Conservation (phyloP, 78 protist genomes). For the Goniomonas avonlea region DNA sequence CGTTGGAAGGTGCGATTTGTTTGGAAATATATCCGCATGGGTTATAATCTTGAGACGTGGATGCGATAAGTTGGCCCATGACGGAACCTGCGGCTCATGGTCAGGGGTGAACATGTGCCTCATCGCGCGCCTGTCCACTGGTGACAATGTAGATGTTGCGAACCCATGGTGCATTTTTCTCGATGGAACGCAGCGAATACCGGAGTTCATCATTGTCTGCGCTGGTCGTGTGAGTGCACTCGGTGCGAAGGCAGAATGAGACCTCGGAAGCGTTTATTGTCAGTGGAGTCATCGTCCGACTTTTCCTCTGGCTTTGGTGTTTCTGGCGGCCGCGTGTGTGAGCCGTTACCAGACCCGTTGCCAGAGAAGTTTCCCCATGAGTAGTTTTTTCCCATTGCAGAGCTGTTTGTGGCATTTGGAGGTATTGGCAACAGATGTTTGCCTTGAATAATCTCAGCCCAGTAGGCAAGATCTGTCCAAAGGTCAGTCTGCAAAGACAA, state of each 20-base stretch:
- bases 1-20: constrained; percentile 81
- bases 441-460: not conserved
- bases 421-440: not conserved
- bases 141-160: constrained; percentile 81
- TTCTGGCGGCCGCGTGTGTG: too few relatives aligned
- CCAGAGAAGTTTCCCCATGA: too few relatives aligned
- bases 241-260: constrained; percentile 1
- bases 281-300: not conserved
- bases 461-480: too few relatives aligned
- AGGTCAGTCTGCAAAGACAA: too few relatives aligned
- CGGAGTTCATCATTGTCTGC: constrained; percentile 85
- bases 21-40: constrained; percentile 64
- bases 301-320: too few relatives aligned
- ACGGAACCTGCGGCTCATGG: too few relatives aligned
- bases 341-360: too few relatives aligned
- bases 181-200: constrained; percentile 84
- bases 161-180: constrained; percentile 84
- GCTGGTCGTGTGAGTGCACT: too few relatives aligned
- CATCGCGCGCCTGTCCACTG: constrained; percentile 70
- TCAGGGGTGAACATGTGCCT: not conserved
- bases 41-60: constrained; percentile 33
- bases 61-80: too few relatives aligned
- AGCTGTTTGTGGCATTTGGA: too few relatives aligned
- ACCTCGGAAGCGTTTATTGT: not conserved
- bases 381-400: too few relatives aligned